Evolutionary conservation across 331 rosid species (phyloP).

Genomic region (Pyrus hybrid): DNA sequence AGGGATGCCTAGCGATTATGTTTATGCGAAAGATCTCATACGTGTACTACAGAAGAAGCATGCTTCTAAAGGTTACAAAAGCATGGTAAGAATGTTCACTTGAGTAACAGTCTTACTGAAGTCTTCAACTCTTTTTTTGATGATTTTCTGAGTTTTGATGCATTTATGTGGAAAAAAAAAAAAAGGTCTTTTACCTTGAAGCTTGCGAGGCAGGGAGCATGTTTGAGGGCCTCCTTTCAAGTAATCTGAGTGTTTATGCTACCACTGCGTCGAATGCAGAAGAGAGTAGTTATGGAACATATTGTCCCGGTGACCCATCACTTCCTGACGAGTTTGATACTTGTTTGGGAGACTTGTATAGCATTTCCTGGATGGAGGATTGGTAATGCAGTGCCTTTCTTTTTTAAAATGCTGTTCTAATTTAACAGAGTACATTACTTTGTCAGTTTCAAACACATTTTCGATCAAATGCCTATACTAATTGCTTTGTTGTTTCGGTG

Average conservation of each 20-base stretch:
- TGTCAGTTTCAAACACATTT: neutral
- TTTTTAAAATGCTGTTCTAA: neutral
- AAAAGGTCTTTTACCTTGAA: slow-evolving; percentile 45
- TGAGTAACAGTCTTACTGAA: no score
- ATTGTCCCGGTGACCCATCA: slow-evolving; percentile 20
- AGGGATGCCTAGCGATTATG: slow-evolving; percentile 24
- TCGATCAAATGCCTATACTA: neutral
- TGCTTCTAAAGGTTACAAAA: slow-evolving; percentile 33
- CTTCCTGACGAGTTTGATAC: slow-evolving; percentile 9
- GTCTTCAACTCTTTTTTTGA: no score
- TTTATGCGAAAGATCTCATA: slow-evolving; percentile 30
- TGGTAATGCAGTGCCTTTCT: neutral
- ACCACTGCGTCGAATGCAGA: slow-evolving; percentile 50
- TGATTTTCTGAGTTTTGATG: no score
- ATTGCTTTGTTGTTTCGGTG: neutral
- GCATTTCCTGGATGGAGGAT: slow-evolving; percentile 5
- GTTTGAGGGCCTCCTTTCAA: slow-evolving; percentile 61
- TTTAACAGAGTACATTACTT: no score
- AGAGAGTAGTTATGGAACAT: slow-evolving; percentile 43
- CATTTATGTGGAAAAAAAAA: no score
- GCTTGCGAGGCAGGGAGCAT: slow-evolving; percentile 84
- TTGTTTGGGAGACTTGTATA: slow-evolving; percentile 64
- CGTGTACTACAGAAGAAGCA: slow-evolving; percentile 45
- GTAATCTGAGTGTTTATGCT: slow-evolving; percentile 40
- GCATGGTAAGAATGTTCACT: slow-evolving; percentile 28